Percentiles rank a stretch among this genome's conserved stretches.
phyloP scores from a whole-genome alignment of 306 rosid species.

The Malus sieversii region DNA sequence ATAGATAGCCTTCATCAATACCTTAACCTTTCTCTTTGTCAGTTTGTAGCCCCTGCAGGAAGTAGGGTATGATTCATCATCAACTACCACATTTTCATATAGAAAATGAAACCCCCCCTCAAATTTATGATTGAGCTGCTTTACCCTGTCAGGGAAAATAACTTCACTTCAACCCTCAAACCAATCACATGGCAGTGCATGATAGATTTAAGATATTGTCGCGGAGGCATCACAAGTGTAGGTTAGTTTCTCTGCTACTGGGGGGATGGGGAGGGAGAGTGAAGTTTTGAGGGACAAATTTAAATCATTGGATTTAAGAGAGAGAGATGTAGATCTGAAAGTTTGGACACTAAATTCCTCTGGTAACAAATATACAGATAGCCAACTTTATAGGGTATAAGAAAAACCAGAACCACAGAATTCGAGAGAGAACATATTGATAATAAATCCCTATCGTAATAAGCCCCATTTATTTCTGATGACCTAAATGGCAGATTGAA shows the following conservation, averaged over 20 bases:
- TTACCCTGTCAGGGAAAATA: not conserved
- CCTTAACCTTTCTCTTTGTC: slow-evolving; percentile 36
- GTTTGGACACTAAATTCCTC: not conserved
- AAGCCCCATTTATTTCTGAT: slow-evolving; percentile 58
- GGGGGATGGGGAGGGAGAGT: not conserved
- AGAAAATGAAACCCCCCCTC: slow-evolving; percentile 1
- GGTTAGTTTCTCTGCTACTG: not conserved
- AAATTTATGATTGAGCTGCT: slow-evolving; percentile 10
- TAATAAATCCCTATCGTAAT: slow-evolving; percentile 36
- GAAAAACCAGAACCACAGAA: slow-evolving; percentile 25
- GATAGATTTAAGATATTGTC: too few species aligned
- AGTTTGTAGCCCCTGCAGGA: slow-evolving; percentile 40
- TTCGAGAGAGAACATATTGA: slow-evolving; percentile 27
- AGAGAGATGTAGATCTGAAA: slow-evolving; percentile 7
- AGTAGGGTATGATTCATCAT: slow-evolving; percentile 29
- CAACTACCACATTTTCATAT: slow-evolving; percentile 3
- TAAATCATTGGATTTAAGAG: slow-evolving; percentile 3
- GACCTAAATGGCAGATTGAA: slow-evolving; percentile 34
- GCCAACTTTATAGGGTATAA: not conserved
- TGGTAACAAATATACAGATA: slow-evolving; percentile 3
- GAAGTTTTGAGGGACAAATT: not conserved
- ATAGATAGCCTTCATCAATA: slow-evolving; percentile 9
- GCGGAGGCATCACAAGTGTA: too few species aligned
- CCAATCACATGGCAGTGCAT: not conserved
- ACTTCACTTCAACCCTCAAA: not conserved